Conservation (phyloP, 2,329 filamentous ascomycete species). For the Pseudocercospora fijiensis region DNA sequence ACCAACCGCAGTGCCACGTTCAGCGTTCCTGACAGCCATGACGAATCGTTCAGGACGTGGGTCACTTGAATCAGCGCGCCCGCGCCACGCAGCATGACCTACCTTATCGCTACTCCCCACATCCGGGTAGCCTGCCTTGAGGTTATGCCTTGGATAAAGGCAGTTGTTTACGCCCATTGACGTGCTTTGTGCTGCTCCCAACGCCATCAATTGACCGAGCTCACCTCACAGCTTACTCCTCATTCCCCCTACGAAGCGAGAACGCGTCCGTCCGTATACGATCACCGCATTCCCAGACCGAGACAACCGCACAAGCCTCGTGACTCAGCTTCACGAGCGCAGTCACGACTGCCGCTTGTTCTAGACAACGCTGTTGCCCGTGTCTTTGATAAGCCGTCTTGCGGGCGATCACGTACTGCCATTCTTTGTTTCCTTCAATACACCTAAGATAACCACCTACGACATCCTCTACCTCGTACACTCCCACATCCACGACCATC, state of each 20-base stretch:
- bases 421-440: constrained; percentile 16
- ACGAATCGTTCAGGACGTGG: constrained; percentile 16
- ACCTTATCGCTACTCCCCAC: constrained; percentile 21
- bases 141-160: constrained; percentile 21
- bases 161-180: constrained; percentile 17
- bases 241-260: background rate
- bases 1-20: constrained; percentile 22
- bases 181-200: constrained; percentile 24
- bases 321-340: constrained; percentile 14
- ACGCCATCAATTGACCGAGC: constrained; percentile 13
- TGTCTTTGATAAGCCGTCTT: constrained; percentile 20
- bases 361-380: constrained; percentile 17
- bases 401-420: constrained; percentile 14
- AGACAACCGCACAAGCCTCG: constrained; percentile 20
- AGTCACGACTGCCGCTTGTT: constrained; percentile 16
- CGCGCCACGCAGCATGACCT: constrained; percentile 13
- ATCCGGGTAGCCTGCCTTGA: constrained; percentile 14
- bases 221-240: constrained; percentile 5
- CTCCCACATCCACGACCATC: constrained; percentile 9
- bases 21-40: constrained; percentile 12
- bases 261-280: constrained; percentile 9
- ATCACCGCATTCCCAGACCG: constrained; percentile 11
- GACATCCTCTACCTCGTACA: constrained; percentile 9
- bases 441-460: constrained; percentile 14
- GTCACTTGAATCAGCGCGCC: constrained; percentile 11